phyloP scores from a whole-genome alignment of 257 asterid species.

The Capsicum rhomboideum region DNA sequence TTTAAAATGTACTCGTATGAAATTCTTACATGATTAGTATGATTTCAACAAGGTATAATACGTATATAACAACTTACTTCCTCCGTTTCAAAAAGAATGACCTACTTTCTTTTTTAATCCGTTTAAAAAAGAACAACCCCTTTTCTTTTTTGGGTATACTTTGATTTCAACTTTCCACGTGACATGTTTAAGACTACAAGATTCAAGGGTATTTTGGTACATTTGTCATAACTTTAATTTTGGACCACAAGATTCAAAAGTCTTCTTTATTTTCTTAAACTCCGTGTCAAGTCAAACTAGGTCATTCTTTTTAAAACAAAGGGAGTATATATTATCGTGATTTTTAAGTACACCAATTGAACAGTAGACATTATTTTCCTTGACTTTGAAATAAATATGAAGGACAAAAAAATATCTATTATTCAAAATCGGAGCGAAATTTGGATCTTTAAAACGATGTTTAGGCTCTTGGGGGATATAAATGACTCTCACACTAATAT shows the following conservation, averaged over 20 bases:
- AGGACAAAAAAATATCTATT: neutral
- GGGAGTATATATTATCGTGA: neutral
- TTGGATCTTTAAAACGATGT: neutral
- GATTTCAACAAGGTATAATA: neutral
- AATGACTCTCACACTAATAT: neutral
- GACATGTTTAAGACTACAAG: too few relatives aligned
- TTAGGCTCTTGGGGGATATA: neutral
- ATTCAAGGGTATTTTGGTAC: too few relatives aligned
- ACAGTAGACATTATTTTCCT: neutral
- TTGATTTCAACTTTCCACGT: too few relatives aligned
- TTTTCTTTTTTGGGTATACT: too few relatives aligned
- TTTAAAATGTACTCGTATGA: neutral
- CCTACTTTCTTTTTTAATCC: too few relatives aligned
- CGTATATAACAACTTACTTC: neutral
- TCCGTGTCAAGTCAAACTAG: too few relatives aligned
- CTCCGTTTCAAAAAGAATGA: too few relatives aligned
- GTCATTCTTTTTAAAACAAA: too few relatives aligned
- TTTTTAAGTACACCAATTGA: neutral
- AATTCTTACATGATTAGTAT: neutral
- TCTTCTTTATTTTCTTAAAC: too few relatives aligned
- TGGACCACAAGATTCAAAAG: too few relatives aligned
- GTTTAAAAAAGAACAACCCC: too few relatives aligned
- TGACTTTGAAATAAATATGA: neutral
- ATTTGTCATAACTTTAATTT: too few relatives aligned
- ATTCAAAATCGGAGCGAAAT: neutral